Base-by-base conservation (phyloP, 495 filamentous ascomycete species). In the Penicillium fimorum region DNA sequence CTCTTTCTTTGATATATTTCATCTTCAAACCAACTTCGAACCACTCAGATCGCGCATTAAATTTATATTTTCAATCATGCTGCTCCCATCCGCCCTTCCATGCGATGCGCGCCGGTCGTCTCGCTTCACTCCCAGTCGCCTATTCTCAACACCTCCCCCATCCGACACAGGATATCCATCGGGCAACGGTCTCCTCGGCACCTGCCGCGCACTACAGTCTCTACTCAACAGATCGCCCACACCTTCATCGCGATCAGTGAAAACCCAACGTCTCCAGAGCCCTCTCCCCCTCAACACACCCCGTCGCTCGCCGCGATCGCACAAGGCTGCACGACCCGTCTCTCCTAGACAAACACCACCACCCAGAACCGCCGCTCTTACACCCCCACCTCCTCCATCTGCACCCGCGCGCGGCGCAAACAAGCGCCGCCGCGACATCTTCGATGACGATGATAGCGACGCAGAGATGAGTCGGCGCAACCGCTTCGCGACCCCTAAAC, bases 201-300 rank as follows among this genome's bases (percentile, higher is more conserved):
- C 86, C 52, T 90, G 87, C 69, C 87, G 86, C 68, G 82, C 85
- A 4, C 79, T 91, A 0, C 88, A 91, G 61, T 83, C 84, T 0
- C 83, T 89, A 55, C 77, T 91, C 24, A 72, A 73, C 25, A 69
- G 70, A 37, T 75, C 75, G 4, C 75, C 70, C 24, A 67, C 67
- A 25, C 70, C 76, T 13, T 66, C 67, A 11, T 67, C 69, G 56
- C 76, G 71, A 22, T 62, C 66, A 71, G 42, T 60, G 27, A 72
- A 67, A 63, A 70, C 66, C 4, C 68, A 67, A 47, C 76, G 79
- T 24, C 77, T 83, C 38, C 78, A 79, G 55, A 80, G 79, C 55
- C 76, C 84, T 7, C 62, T 78, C 17, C 64, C 71, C 4, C 71
- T 82, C 27, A 78, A 74, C 55, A 78, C 79, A 32, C 77, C 82